Conservation (phyloP, 176 grass and related monocot genomes). For the Cocos nucifera region DNA sequence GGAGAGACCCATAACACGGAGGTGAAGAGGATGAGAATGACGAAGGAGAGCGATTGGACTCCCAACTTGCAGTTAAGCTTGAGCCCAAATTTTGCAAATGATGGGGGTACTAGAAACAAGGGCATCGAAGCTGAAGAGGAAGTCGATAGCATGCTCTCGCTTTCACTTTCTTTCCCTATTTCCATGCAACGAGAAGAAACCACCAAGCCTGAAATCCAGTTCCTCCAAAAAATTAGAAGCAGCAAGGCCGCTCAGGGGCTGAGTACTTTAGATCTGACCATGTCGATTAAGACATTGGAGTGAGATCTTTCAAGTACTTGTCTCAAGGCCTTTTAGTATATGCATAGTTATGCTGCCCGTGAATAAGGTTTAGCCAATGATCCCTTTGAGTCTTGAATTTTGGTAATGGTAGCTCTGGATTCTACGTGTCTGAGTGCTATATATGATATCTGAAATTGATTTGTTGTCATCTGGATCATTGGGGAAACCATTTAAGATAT, state of each 20-base stretch:
- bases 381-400: background rate
- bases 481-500: too few relatives aligned
- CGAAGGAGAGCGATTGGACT: slow-evolving; percentile 11
- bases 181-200: slow-evolving; percentile 1
- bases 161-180: slow-evolving; percentile 52
- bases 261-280: slow-evolving; percentile 18
- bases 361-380: slow-evolving; percentile 10
- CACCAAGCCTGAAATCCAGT: slow-evolving; percentile 7
- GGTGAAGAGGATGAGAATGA: slow-evolving; percentile 27
- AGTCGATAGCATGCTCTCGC: slow-evolving; percentile 36
- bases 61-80: slow-evolving; percentile 62
- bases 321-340: background rate
- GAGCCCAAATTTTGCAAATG: slow-evolving; percentile 21
- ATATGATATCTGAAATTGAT: too few relatives aligned
- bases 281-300: slow-evolving; percentile 6
- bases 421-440: too few relatives aligned
- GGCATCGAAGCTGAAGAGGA: slow-evolving; percentile 24
- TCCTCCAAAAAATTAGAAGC: slow-evolving; percentile 38
- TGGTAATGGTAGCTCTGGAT: background rate
- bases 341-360: background rate
- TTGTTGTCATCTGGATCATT: too few relatives aligned
- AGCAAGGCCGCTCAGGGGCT: slow-evolving; percentile 37
- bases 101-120: slow-evolving; percentile 14
- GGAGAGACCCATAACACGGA: slow-evolving; percentile 6
- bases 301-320: slow-evolving; percentile 19